Evolutionary conservation across 345 rosid genomes (phyloP), one percentile per base, ranked within the genome.

Genomic region (Gossypium turneri): DNA sequence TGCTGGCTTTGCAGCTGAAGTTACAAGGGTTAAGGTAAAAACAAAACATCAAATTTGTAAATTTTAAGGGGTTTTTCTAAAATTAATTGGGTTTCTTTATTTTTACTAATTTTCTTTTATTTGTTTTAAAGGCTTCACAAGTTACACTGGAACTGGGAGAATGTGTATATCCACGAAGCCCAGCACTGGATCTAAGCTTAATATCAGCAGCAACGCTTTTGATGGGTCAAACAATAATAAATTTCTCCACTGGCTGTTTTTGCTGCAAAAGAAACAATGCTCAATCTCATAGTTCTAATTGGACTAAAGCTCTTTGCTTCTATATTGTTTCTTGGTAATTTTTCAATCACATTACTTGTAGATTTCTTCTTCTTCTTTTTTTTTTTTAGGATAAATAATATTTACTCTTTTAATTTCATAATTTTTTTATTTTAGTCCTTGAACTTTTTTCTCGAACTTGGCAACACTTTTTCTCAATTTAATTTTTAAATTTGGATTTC

Each of bases 1-100:
- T 74, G 82, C 97, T 72, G 97, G 97, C 76, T 92, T 94, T 79
- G 97, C 80, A 56, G 98, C 97, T 44, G 98, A 94, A 77, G 92
- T 83, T 72, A 91, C 97, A 27, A 78, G 89, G 82, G 84, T 94
- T 71, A 92, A 91, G 95, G 98, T 92, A 51, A 51, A 51, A 11
- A 51, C 4, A 11, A 50, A 51, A 44, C 25, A 55, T n/a, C 22
- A 1, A n/a, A 62, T n/a, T 52, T n/a, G 20, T 11, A 61, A 3
- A 50, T 50, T 50, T 50, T 50, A 2, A 4, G 17, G 17, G 41
- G 7, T 5, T 34, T 34, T 34, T 5, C 41, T 5, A 34, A 34
- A 34, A 34, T 34, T 34, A 34, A 34, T 41, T 55, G 25, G 20
- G 8, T 58, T 24, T 2, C 29, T 2, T n/a, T 4, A 4, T 34